Evolutionary conservation across 2,329 filamentous ascomycete genomes (phyloP), one percentile per base, ranked within the genome.

Genomic region (Aciculosporium take): DNA sequence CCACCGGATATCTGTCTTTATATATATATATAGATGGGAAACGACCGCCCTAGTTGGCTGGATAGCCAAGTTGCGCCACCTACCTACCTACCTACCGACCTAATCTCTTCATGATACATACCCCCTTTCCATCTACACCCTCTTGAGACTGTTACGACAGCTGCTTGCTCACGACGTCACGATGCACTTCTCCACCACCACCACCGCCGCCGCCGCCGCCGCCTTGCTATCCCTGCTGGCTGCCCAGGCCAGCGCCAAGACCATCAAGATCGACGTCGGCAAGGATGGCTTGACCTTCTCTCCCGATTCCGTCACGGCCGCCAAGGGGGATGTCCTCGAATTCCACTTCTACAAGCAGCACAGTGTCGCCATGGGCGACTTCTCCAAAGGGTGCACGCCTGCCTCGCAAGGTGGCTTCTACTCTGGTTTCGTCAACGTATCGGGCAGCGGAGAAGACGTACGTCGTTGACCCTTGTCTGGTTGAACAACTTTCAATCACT

Each of bases 311-410:
- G 66, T 63, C 7, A 44, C 39, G 32, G 70, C 68, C 8, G 53
- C 54, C 5, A 45, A 60, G 5, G 69, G 68, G 41, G 66, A 70
- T 45, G 48, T 65, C 3, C 51, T 74, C 40, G 69, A 72, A 54
- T 74, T 64, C 56, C 63, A 67, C 46, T 73, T 66, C 59, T 61
- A 60, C 45, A 59, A 67, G 4, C 51, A 64, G 53, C 70, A 72
- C 60, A 64, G 60, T 23, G 60, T 72, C 31, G 58, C 48, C 13
- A 62, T 67, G 47, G 64, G 66, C 23, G 59, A 64, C 32, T 72
- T 72, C 50, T 58, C 58, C 42, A 58, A 63, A 12, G 69, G 69
- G 1, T 76, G 71, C 53, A 48, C 63, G 23, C 67, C 69, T 13
- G 40, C 45, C 9, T 13, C 32, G 2, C 30, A 42, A 4, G 43